Conservation (phyloP, 176 grass and related monocot genomes). For the Phragmites australis region DNA sequence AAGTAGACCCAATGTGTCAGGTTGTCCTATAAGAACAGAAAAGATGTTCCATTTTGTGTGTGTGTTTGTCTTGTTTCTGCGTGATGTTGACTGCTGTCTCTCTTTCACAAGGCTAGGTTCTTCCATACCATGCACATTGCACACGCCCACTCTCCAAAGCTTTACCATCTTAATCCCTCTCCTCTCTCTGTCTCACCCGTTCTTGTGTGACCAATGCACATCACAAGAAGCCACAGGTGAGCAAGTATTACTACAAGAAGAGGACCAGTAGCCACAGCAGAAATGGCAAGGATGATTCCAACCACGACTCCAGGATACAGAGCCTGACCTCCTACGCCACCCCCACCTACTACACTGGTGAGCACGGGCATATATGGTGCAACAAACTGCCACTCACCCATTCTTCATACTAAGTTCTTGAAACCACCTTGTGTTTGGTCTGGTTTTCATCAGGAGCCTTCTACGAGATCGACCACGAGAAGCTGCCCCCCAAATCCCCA, state of each 20-base stretch:
- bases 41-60: not conserved
- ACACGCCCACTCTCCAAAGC: not conserved
- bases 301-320: slow-evolving; percentile 39
- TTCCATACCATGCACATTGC: not conserved
- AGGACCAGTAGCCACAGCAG: slow-evolving; percentile 28
- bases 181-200: slow-evolving; percentile 1
- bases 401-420: slow-evolving; percentile 19
- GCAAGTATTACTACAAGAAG: slow-evolving; percentile 53
- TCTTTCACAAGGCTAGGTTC: not conserved
- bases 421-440: slow-evolving; percentile 26
- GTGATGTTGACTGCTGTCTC: slow-evolving; percentile 8
- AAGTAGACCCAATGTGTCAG: not conserved
- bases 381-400: not conserved
- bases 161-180: slow-evolving; percentile 19
- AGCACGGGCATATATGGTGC: not conserved
- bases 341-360: slow-evolving; percentile 37
- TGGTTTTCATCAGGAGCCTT: slow-evolving; percentile 54
- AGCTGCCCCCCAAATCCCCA: slow-evolving; percentile 71
- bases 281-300: slow-evolving; percentile 39
- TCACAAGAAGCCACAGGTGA: slow-evolving; percentile 48
- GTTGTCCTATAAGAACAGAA: not conserved
- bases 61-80: not conserved
- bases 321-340: slow-evolving; percentile 32
- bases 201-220: slow-evolving; percentile 29
- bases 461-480: slow-evolving; percentile 81